Percentiles rank a stretch among this genome's conserved stretches.
phyloP scores from a whole-genome alignment of 176 grass and related monocot genomes.

The Phragmites australis region DNA sequence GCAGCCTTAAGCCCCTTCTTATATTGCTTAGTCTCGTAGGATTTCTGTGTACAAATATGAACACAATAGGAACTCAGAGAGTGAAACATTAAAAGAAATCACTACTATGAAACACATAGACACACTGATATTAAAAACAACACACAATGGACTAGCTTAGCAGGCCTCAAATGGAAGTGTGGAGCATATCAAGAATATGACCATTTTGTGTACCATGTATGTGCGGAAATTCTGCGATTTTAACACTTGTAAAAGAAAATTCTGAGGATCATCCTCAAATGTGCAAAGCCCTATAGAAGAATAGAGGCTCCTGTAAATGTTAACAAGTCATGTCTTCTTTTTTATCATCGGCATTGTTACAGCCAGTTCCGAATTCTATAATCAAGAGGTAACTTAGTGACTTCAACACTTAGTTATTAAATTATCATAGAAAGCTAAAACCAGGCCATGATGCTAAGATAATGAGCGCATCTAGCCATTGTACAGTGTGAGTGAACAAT shows the following conservation, averaged over 20 bases:
- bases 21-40: slow-evolving; percentile 99
- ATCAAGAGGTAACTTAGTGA: neutral
- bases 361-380: neutral
- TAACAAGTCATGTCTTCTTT: neutral
- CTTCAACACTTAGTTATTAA: neutral
- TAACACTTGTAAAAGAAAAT: neutral
- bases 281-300: neutral
- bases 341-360: neutral
- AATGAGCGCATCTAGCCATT: neutral
- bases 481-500: neutral
- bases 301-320: neutral
- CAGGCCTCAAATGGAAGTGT: neutral
- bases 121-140: neutral
- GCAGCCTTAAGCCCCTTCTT: slow-evolving; percentile 97
- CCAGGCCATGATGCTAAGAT: neutral
- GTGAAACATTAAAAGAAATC: neutral
- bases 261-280: slow-evolving; percentile 14
- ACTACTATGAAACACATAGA: neutral
- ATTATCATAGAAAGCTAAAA: slow-evolving; percentile 2
- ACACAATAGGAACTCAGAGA: slow-evolving; percentile 21
- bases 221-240: neutral
- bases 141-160: neutral
- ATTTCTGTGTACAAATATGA: slow-evolving; percentile 67
- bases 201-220: neutral
- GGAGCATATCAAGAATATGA: neutral